Conservation (phyloP, 2,329 filamentous ascomycete genomes). For the Hyphodiscus sp. region DNA sequence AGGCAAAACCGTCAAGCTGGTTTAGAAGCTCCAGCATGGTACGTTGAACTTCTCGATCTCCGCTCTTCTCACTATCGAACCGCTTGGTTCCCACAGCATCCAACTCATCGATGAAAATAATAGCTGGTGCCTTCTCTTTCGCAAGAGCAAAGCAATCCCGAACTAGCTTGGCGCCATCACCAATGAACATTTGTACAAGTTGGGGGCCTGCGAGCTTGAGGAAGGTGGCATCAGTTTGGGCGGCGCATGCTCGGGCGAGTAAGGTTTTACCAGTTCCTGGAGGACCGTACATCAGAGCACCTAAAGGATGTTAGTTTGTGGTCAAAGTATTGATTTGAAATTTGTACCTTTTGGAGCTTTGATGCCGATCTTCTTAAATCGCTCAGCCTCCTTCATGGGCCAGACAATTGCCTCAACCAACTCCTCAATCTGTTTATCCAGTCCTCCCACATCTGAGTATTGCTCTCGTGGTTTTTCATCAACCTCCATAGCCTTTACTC, state of each 20-base stretch:
- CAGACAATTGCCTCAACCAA: conserved; percentile 97
- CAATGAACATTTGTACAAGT: conserved; percentile 99
- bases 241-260: conserved; percentile 89
- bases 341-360: conserved; percentile 91
- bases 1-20: conserved; percentile 96
- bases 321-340: conserved; percentile 15
- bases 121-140: conserved; percentile 97
- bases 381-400: conserved; percentile 99
- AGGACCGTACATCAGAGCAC: conserved; percentile 95
- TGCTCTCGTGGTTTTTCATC: conserved; percentile 99
- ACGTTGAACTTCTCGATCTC: conserved; percentile 94
- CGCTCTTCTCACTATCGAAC: conserved; percentile 97
- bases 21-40: conserved; percentile 99
- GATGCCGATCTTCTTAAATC: conserved; percentile 99
- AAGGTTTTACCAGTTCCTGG: conserved; percentile 88
- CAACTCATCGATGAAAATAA: conserved; percentile 99
- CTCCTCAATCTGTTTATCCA: conserved; percentile 99
- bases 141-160: conserved; percentile 95
- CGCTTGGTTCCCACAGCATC: conserved; percentile 98
- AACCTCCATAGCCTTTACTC: conserved; percentile 99
- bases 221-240: conserved; percentile 97
- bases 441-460: conserved; percentile 93
- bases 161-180: conserved; percentile 95
- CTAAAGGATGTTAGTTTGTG: conserved; percentile 38
- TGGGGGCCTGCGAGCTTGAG: conserved; percentile 96